phyloP scores from a whole-genome alignment of 2,329 filamentous ascomycete genomes.

The Aspergillus sojae region DNA sequence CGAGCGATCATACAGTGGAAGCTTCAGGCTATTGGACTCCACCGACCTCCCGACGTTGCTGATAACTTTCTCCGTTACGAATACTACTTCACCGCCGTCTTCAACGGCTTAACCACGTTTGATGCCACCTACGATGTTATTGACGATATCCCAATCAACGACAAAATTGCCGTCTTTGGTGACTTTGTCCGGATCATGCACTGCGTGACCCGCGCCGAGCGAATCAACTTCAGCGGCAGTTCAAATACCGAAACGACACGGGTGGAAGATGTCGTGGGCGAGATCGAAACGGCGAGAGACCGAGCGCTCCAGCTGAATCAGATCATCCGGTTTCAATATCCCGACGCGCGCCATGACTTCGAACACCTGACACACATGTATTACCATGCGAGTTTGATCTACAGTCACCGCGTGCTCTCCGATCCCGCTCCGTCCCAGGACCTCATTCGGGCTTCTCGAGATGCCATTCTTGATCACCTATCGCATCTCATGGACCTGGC shows the following conservation, averaged over 20 bases:
- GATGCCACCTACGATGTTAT: conserved; percentile 18
- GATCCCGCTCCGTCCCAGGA: conserved; percentile 6
- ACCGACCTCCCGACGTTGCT: neutral
- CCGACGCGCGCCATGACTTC: conserved; percentile 19
- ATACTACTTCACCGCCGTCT: conserved; percentile 31
- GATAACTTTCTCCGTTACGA: conserved; percentile 29
- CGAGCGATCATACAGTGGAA: conserved; percentile 24
- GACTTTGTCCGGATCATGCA: conserved; percentile 30
- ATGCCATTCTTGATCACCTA: conserved; percentile 14
- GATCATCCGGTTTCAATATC: conserved; percentile 19
- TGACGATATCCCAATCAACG: conserved; percentile 14
- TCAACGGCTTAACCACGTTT: conserved; percentile 30
- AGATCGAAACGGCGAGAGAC: conserved; percentile 17
- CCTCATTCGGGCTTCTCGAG: conserved; percentile 4
- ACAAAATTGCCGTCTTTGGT: conserved; percentile 24
- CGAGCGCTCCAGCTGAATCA: conserved; percentile 20
- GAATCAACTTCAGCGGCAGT: conserved; percentile 13
- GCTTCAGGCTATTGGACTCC: neutral
- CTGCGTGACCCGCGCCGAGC: conserved; percentile 25
- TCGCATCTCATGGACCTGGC: conserved; percentile 10
- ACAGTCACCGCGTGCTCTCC: conserved; percentile 26
- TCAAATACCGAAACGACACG: neutral
- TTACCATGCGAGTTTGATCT: conserved; percentile 30
- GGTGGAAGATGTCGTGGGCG: conserved; percentile 3
- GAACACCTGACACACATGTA: conserved; percentile 27